Percentiles rank a stretch among this genome's conserved stretches.
Conservation (phyloP, 2,329 filamentous ascomycete species). For the Neonectria neomacrospora region DNA sequence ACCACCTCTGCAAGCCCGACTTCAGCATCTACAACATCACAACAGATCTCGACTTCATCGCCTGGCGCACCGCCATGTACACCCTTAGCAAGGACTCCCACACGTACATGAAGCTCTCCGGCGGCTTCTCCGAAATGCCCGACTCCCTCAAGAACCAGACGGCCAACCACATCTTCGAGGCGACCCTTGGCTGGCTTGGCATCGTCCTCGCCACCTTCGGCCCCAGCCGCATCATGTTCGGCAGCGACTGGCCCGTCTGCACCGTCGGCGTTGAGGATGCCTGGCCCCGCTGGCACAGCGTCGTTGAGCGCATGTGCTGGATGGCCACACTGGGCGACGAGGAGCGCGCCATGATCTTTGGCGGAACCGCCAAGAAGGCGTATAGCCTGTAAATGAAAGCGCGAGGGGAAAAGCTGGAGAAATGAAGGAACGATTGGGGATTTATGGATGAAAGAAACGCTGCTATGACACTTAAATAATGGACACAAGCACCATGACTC, state of each 20-base stretch:
- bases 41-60: conserved; percentile 68
- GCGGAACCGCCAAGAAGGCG: conserved; percentile 75
- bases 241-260: conserved; percentile 93
- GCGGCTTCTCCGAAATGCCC: conserved; percentile 83
- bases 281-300: conserved; percentile 79
- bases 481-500: neutral
- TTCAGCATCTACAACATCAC: conserved; percentile 69
- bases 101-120: conserved; percentile 93
- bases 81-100: conserved; percentile 71
- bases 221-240: conserved; percentile 82
- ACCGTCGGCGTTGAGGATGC: conserved; percentile 70
- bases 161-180: conserved; percentile 68
- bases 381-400: conserved; percentile 64
- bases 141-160: conserved; percentile 60
- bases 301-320: conserved; percentile 75
- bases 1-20: conserved; percentile 92
- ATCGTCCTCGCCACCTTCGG: conserved; percentile 79
- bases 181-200: conserved; percentile 76
- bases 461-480: conserved; percentile 6
- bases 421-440: neutral
- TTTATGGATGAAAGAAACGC: neutral
- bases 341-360: conserved; percentile 76
- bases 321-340: conserved; percentile 70
- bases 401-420: neutral
- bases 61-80: conserved; percentile 77